These are phyloP conservation scores for Solanum hybrid DNA, from an alignment of 305 asterid species.

Conservation along the genomic window DNA sequence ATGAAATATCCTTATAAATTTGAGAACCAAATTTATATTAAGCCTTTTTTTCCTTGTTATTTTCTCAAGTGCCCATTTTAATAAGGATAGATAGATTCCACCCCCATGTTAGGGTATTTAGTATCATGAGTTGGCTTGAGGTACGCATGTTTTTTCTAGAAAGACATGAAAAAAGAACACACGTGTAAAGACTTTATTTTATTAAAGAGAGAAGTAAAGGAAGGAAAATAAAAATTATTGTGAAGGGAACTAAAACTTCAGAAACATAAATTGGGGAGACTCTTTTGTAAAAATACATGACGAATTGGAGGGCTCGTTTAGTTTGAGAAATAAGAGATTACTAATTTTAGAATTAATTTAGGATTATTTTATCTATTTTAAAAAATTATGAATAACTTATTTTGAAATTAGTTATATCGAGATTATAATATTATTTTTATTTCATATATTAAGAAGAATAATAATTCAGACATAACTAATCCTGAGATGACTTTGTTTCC, in stretches of 20 bases:
- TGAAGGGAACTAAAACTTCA: neutral
- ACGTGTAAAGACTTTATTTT: conserved; percentile 25
- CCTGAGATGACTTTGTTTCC: neutral
- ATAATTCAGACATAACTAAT: no score
- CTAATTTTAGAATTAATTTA: no score
- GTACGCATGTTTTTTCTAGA: conserved; percentile 16
- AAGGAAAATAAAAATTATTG: neutral
- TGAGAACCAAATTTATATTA: neutral
- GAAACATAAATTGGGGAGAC: neutral
- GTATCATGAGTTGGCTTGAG: conserved; percentile 20
- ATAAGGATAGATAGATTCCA: neutral
- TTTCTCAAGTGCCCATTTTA: neutral
- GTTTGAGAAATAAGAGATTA: neutral
- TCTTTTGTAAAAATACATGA: neutral
- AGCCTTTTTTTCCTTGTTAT: neutral
- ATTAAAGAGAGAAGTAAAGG: neutral
- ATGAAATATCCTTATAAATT: neutral
- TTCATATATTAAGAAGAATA: no score
- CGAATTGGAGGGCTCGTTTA: neutral
- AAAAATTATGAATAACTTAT: no score
- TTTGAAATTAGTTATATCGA: no score
- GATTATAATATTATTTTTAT: no score
- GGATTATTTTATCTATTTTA: no score
- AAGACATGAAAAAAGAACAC: conserved; percentile 22
- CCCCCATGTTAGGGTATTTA: conserved; percentile 14